These are phyloP conservation scores for Yarrowia sp. DNA, from an alignment of 805 yeast species.

Conservation along the genomic window DNA sequence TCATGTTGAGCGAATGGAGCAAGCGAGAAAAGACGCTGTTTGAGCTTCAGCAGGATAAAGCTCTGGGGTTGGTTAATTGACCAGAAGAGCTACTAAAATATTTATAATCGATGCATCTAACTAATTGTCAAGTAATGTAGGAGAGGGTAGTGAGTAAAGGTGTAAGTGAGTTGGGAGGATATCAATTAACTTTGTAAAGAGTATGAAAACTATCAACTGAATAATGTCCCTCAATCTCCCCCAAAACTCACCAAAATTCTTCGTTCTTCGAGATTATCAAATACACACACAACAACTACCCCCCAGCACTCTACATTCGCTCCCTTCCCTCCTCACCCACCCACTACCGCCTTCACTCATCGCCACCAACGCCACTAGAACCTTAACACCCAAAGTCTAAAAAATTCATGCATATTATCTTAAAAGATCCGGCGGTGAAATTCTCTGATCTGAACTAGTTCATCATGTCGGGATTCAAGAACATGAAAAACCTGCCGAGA, in stretches of 20 bases:
- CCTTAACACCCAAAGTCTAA: background rate
- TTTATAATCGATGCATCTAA: too few relatives aligned
- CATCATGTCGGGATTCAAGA: background rate
- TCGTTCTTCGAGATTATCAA: background rate
- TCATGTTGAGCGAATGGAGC: background rate
- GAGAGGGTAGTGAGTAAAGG: too few relatives aligned
- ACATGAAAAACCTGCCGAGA: background rate
- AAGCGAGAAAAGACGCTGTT: background rate
- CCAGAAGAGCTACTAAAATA: background rate
- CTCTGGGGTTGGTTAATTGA: too few relatives aligned
- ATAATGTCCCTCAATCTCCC: too few relatives aligned
- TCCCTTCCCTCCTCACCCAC: too few relatives aligned
- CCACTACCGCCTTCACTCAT: background rate
- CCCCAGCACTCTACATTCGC: too few relatives aligned
- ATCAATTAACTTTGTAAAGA: too few relatives aligned
- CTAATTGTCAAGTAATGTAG: too few relatives aligned
- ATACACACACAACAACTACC: background rate
- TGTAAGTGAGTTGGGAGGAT: too few relatives aligned
- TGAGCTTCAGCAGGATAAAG: background rate
- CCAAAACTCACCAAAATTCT: too few relatives aligned
- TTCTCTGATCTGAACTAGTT: background rate
- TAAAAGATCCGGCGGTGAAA: background rate
- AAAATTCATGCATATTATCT: slow-evolving; percentile 8
- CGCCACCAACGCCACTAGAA: background rate
- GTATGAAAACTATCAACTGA: too few relatives aligned